These are phyloP conservation scores for Grammothele lineata DNA, from an alignment of 768 basidiomycete species.

Conservation along the genomic window DNA sequence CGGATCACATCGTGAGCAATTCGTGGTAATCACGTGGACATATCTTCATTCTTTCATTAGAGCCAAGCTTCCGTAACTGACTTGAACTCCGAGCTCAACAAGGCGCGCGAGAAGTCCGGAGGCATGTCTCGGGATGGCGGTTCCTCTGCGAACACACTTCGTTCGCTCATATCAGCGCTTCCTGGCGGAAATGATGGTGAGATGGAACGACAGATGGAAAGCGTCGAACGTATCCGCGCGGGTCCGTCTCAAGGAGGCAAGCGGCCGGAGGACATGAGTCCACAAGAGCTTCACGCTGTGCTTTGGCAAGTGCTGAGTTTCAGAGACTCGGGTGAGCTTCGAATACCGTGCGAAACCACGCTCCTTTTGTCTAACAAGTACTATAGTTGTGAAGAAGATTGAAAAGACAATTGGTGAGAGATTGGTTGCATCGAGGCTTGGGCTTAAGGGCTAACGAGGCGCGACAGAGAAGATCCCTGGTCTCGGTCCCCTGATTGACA, in stretches of 20 bases:
- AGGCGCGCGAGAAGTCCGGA: constrained; percentile 53
- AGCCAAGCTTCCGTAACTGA: constrained; percentile 77
- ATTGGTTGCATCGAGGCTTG: constrained; percentile 14
- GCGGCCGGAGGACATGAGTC: constrained; percentile 76
- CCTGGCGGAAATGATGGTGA: constrained; percentile 58
- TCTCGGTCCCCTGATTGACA: constrained; percentile 67
- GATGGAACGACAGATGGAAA: constrained; percentile 71
- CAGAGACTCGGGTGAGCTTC: constrained; percentile 61
- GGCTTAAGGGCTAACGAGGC: neutral
- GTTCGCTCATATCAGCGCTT: constrained; percentile 55
- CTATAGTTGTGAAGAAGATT: constrained; percentile 72
- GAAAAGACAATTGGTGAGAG: constrained; percentile 67
- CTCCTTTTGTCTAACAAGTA: too few species aligned
- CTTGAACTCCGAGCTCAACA: constrained; percentile 72
- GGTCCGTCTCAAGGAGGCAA: constrained; percentile 54
- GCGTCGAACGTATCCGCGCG: constrained; percentile 64
- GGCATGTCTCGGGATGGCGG: constrained; percentile 30
- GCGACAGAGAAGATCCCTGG: constrained; percentile 83
- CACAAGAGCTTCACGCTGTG: constrained; percentile 80
- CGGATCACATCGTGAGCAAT: constrained; percentile 59
- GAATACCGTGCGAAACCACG: too few species aligned
- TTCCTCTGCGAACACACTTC: constrained; percentile 46
- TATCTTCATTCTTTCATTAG: constrained; percentile 7
- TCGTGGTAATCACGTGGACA: neutral
- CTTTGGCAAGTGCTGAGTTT: constrained; percentile 87